Base-by-base conservation (phyloP, 805 yeast species). In the Pichia gijzeniarum region DNA sequence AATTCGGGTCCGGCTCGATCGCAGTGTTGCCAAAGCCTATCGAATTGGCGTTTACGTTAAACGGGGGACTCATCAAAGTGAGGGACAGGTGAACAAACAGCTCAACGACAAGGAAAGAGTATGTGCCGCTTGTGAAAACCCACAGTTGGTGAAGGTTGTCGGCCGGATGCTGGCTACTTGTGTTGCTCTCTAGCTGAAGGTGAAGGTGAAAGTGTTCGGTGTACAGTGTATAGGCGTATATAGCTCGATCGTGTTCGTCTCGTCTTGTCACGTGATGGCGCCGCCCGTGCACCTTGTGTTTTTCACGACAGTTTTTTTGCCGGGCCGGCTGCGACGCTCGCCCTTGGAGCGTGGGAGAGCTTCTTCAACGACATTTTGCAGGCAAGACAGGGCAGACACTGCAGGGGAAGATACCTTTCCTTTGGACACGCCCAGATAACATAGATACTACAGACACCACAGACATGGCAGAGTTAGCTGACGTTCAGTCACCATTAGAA, bases 41-140 rank as follows among this genome's bases (percentile, higher is more conserved):
- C 72, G 98, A 53, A 80, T 88, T 47, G 76, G 80, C 13, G 84
- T 93, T 27, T 66, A 84, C 34, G 76, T 93, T 41, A 89, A 90
- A 58, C 86, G 87, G 55, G 98, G 98, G 1, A 78, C 95, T 1
- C 99, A 93, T 61, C 97, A 93, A 63, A 85, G 95, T 60, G 99
- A 93, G 61, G 77, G 77, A 53, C 99, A 93, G 61, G 98, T 93
- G 19, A 93, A 93, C 65, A 91, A 91, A 61, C 99, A 93, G 67
- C 73, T 93, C 49, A 93, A 93, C 59, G 99, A 93, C 61, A 93
- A 93, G 67, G 99, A 93, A 65, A 72, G 99, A 50, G 97, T 93
- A 0, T 95, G 96, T 28, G 99, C 99, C 22, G 99, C 99, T 0
- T 90, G 98, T 64, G 99, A 93, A 59, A 93, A 93, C 58, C 95